Evolutionary conservation across 75 land plant species (phyloP).

Genomic region (Gnetum montanum): DNA sequence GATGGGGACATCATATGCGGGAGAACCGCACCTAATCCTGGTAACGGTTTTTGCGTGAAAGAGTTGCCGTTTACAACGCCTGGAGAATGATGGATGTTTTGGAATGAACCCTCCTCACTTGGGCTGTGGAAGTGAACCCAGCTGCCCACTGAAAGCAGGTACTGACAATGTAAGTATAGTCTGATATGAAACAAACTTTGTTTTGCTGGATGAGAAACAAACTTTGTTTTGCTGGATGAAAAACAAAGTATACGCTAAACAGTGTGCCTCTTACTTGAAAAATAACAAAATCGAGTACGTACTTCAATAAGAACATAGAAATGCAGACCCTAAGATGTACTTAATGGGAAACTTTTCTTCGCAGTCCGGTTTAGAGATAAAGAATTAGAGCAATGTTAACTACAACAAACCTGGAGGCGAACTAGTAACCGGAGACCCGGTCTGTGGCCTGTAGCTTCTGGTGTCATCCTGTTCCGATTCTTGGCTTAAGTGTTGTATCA

Average conservation of each 20-base stretch:
- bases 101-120: conserved; percentile 44
- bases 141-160: too few relatives aligned
- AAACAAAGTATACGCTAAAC: neutral
- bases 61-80: conserved; percentile 29
- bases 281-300: too few relatives aligned
- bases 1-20: conserved; percentile 46
- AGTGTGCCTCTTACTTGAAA: neutral
- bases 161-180: neutral
- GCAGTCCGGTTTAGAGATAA: too few relatives aligned
- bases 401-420: conserved; percentile 86
- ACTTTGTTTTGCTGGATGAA: neutral
- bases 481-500: conserved; percentile 87
- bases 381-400: too few relatives aligned
- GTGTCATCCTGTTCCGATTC: conserved; percentile 78
- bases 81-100: conserved; percentile 42
- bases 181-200: neutral
- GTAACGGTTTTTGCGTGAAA: conserved; percentile 30
- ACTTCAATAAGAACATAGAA: too few relatives aligned
- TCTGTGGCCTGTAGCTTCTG: conserved; percentile 47
- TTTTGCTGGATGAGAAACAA: neutral
- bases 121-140: conserved; percentile 69
- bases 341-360: too few relatives aligned
- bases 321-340: too few relatives aligned
- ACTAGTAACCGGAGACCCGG: conserved; percentile 67
- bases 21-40: conserved; percentile 61